A percentile compares a stretch with the other conserved stretches of the same genome.
phyloP scores from a whole-genome alignment of 371 early-diverging fungal species.

The Circinella minor region DNA sequence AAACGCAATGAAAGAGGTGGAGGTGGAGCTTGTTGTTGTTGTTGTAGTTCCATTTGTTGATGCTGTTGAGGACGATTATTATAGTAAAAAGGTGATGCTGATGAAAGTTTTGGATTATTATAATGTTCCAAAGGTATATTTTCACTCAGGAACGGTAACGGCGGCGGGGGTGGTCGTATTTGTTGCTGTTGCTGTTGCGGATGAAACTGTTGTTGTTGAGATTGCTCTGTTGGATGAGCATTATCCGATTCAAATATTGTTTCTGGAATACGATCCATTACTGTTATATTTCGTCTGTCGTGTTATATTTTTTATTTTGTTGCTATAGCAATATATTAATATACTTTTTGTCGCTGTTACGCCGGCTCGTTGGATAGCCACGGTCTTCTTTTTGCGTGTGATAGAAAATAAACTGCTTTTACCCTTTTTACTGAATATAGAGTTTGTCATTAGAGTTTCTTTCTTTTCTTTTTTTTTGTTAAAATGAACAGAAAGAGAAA shows the following conservation, averaged over 20 bases:
- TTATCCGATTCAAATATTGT: conserved; percentile 5
- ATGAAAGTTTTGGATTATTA: conserved; percentile 2
- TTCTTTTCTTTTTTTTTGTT: no score
- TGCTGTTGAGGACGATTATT: conserved; percentile 4
- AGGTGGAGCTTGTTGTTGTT: conserved; percentile 2
- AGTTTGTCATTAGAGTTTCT: no score
- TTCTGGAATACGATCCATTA: conserved; percentile 14
- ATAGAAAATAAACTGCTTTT: no score
- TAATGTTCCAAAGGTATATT: not conserved
- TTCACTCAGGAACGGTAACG: conserved; percentile 5
- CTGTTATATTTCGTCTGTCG: not conserved
- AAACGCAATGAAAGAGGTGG: conserved; percentile 11
- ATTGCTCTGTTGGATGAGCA: conserved; percentile 4
- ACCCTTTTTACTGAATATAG: no score
- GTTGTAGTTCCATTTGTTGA: conserved; percentile 10
- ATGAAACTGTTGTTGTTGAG: not conserved
- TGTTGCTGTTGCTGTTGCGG: conserved; percentile 1
- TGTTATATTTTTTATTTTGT: not conserved
- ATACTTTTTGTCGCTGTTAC: no score
- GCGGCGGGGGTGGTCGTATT: conserved; percentile 11
- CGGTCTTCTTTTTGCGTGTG: no score
- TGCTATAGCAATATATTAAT: not conserved
- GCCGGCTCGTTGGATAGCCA: no score
- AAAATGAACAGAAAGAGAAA: not conserved
- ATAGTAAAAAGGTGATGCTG: not conserved